Evolutionary conservation across 495 filamentous ascomycete genomes (phyloP), one percentile per base, ranked within the genome.

Genomic region (Talaromyces wortmannii): DNA sequence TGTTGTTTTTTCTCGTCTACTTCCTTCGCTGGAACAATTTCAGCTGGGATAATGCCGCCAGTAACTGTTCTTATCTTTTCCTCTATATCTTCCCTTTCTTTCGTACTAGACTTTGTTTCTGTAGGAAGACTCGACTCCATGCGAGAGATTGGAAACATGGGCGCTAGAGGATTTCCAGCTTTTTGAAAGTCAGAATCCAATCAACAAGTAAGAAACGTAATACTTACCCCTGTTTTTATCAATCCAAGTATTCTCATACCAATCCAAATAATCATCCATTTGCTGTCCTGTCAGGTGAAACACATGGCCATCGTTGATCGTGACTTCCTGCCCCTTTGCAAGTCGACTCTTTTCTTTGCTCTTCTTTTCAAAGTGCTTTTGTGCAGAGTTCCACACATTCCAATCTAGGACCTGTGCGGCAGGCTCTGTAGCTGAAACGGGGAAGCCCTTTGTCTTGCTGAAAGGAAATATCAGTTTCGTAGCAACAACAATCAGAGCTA

Each of bases 251-350:
- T 80, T 78, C 64, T 92, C 86, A 62, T 89, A 95, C 88, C 89
- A 97, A 66, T 92, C 83, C 76, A 98, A 75, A 56, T 95, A 95
- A 49, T 87, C 80, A 58, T 94, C 86, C 51, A 97, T 65, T 56
- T 95, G 81, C 8, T 73, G 63, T 15, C 77, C 75, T 1, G 71
- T 78, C 86, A 97, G 86, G 3, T 67, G 63, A 56, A 91, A 81
- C 2, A 90, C 76, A 50, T 95, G 87, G 1, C 74, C 68, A 17
- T 92, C 84, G 5, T 76, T 82, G 50, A 90, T 67, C 7, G 79
- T 64, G 43, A 79, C 72, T 48, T 74, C 73, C 18, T 71, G 61
- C 18, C 72, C 72, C 49, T 68, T 71, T 29, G 66, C 61, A 50
- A 76, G 59, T 13, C 52, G 55, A 8, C 67, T 69, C 10, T 50